phyloP scores from a whole-genome alignment of 371 early-diverging fungal species.

The Haplosporangium sp. region DNA sequence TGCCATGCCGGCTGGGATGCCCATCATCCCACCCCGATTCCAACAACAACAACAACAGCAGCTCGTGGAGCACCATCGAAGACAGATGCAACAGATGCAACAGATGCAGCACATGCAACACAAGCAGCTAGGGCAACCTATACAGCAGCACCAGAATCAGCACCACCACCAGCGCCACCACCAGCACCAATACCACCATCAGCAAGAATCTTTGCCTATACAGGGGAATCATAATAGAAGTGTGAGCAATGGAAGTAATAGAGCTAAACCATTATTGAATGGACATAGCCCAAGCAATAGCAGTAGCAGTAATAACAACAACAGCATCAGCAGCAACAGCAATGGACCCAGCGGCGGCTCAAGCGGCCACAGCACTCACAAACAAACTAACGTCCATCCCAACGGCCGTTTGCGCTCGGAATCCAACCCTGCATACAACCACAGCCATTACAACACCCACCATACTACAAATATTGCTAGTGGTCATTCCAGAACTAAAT shows the following conservation, averaged over 20 bases:
- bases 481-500: constrained; percentile 19
- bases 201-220: not conserved
- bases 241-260: constrained; percentile 14
- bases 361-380: constrained; percentile 1
- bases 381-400: not conserved
- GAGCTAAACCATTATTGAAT: not conserved
- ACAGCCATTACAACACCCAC: not conserved
- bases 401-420: constrained; percentile 12
- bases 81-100: constrained; percentile 2
- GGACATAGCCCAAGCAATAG: constrained; percentile 1
- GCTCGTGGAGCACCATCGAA: constrained; percentile 16
- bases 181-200: not conserved
- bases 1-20: constrained; percentile 17
- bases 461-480: not conserved
- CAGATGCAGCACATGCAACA: constrained; percentile 3
- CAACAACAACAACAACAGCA: constrained; percentile 38
- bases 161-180: too few species aligned
- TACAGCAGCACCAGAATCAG: too few species aligned
- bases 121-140: not conserved
- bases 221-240: constrained; percentile 14
- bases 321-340: constrained; percentile 10
- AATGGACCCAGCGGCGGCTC: constrained; percentile 2
- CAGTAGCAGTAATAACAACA: not conserved
- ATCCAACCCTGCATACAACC: constrained; percentile 13
- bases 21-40: constrained; percentile 29